Percentiles rank a stretch among this genome's conserved stretches.
Evolutionary conservation across 805 yeast genomes (phyloP).

Genomic region (Ogataea salicorniae): DNA sequence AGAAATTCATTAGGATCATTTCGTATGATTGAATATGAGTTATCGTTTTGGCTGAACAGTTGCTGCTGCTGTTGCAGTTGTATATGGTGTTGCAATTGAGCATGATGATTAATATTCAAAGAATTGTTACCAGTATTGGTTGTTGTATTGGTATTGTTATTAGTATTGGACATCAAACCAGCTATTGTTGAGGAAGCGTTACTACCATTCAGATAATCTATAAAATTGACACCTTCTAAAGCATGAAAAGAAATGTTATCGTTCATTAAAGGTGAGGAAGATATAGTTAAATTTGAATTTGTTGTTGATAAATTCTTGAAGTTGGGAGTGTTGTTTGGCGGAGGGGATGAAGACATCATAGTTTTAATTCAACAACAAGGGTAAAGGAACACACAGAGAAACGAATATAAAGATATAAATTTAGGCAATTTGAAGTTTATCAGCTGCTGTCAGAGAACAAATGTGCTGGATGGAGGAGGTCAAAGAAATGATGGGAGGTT

Average conservation of each 20-base stretch:
- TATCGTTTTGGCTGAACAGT: slow-evolving; percentile 1
- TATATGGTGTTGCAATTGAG: not conserved
- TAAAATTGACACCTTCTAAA: slow-evolving; percentile 12
- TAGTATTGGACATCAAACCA: not conserved
- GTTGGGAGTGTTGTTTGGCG: slow-evolving; percentile 17
- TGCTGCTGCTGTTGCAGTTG: slow-evolving; percentile 1
- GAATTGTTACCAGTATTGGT: not conserved
- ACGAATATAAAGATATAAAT: not conserved
- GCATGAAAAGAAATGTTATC: slow-evolving; percentile 19
- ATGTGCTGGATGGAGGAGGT: no score
- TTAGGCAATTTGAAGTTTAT: no score
- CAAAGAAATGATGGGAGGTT: not conserved
- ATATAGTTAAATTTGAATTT: slow-evolving; percentile 12
- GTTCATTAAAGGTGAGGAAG: slow-evolving; percentile 22
- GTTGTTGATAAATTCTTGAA: slow-evolving; percentile 13
- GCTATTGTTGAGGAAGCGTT: not conserved
- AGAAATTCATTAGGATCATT: slow-evolving; percentile 11
- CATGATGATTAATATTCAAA: not conserved
- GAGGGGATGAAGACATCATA: slow-evolving; percentile 35
- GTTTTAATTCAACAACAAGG: slow-evolving; percentile 1
- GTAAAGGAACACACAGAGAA: not conserved
- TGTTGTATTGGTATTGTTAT: not conserved
- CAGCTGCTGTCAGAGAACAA: no score
- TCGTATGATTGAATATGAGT: not conserved
- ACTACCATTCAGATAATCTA: slow-evolving; percentile 1